Percentiles rank a stretch among this genome's conserved stretches.
Evolutionary conservation across 306 rosid species (phyloP).

Genomic region (Prunus mongolica): DNA sequence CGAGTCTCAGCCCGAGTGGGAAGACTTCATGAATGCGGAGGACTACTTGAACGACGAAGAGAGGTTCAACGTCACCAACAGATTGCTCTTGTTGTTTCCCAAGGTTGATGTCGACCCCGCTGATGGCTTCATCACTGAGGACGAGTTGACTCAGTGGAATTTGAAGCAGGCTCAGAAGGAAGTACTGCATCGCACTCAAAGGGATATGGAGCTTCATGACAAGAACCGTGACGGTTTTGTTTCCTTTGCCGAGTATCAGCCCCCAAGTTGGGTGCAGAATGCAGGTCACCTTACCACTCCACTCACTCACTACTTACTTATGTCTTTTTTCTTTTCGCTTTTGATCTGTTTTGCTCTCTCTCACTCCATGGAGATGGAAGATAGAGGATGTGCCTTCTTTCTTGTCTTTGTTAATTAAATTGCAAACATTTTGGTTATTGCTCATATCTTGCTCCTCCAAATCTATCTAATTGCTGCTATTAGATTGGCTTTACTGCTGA

Average conservation of each 20-base stretch:
- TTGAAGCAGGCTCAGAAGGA: conserved; percentile 63
- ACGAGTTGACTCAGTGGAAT: conserved; percentile 86
- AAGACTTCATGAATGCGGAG: conserved; percentile 80
- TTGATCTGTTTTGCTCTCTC: neutral
- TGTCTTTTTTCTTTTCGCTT: neutral
- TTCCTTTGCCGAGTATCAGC: conserved; percentile 86
- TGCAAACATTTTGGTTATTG: neutral
- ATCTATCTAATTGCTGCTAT: neutral
- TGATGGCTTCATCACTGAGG: conserved; percentile 52
- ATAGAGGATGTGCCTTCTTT: neutral
- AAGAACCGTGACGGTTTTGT: conserved; percentile 70
- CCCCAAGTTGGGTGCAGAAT: conserved; percentile 77
- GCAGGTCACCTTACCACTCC: conserved; percentile 38
- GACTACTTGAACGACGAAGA: conserved; percentile 80
- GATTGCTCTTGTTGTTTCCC: conserved; percentile 68
- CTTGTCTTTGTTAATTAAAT: neutral
- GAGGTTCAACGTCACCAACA: conserved; percentile 69
- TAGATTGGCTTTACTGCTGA: neutral
- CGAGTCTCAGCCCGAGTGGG: conserved; percentile 92
- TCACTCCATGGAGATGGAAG: no score
- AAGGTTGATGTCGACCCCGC: conserved; percentile 65
- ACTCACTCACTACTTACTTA: neutral
- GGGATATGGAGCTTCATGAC: conserved; percentile 89
- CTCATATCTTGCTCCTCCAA: neutral
- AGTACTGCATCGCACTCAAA: conserved; percentile 62